Evolutionary conservation across 257 asterid species (phyloP).

Genomic region (Misopates orontium): DNA sequence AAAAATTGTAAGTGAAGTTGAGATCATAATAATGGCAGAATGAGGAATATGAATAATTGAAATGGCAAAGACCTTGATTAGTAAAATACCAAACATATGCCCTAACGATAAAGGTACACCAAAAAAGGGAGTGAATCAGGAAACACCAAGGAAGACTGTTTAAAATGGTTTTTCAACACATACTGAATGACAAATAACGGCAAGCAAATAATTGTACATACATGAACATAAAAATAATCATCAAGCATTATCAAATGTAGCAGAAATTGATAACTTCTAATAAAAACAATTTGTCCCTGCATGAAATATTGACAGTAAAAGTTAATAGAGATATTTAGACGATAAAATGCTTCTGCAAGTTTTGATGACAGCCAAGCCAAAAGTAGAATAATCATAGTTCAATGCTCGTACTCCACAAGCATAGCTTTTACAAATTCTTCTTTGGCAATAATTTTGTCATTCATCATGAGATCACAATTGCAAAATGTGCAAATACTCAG

Average conservation of each 20-base stretch:
- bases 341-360: background rate
- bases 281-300: background rate
- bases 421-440: background rate
- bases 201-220: background rate
- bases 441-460: too few relatives aligned
- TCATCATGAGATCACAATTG: too few relatives aligned
- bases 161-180: background rate
- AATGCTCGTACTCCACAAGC: background rate
- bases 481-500: too few relatives aligned
- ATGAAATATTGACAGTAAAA: background rate
- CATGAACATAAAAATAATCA: background rate
- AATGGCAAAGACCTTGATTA: too few relatives aligned
- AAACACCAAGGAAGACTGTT: too few relatives aligned
- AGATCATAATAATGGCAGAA: constrained; percentile 1
- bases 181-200: too few relatives aligned
- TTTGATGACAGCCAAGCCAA: background rate
- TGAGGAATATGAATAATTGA: background rate
- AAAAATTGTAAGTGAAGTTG: background rate
- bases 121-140: too few relatives aligned
- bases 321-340: background rate
- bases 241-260: too few relatives aligned
- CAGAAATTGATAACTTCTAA: background rate
- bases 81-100: too few relatives aligned
- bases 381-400: background rate
- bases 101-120: too few relatives aligned